Conservation (phyloP, 1,139 yeast species). For the Pneumocystis oryctolagi region DNA sequence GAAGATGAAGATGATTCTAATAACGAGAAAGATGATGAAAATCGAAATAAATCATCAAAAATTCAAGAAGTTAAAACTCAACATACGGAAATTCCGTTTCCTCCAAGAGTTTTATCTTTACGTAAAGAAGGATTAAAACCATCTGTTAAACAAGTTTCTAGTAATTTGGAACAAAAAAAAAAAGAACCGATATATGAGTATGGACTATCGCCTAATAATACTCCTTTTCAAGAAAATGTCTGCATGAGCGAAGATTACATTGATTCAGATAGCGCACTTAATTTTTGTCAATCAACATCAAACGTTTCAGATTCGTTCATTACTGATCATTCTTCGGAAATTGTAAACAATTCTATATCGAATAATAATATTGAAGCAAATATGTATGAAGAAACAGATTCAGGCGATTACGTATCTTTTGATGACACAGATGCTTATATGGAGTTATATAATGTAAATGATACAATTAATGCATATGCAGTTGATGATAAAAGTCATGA, state of each 20-base stretch:
- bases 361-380: background rate
- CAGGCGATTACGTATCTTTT: background rate
- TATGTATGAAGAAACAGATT: background rate
- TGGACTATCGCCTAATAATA: background rate
- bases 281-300: background rate
- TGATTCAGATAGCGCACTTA: background rate
- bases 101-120: background rate
- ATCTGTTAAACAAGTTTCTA: background rate
- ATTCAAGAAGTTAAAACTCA: background rate
- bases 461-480: background rate
- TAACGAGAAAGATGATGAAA: conserved; percentile 25
- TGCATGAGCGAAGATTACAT: background rate
- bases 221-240: background rate
- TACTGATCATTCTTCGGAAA: background rate
- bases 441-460: background rate
- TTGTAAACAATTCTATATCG: background rate
- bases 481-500: background rate
- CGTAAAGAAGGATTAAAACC: background rate
- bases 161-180: background rate
- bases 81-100: background rate
- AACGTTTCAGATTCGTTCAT: background rate
- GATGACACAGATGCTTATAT: background rate
- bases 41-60: background rate
- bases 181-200: background rate
- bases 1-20: conserved; percentile 51